Base-by-base conservation (phyloP, 805 yeast genomes). In the Pichia membranifaciens region DNA sequence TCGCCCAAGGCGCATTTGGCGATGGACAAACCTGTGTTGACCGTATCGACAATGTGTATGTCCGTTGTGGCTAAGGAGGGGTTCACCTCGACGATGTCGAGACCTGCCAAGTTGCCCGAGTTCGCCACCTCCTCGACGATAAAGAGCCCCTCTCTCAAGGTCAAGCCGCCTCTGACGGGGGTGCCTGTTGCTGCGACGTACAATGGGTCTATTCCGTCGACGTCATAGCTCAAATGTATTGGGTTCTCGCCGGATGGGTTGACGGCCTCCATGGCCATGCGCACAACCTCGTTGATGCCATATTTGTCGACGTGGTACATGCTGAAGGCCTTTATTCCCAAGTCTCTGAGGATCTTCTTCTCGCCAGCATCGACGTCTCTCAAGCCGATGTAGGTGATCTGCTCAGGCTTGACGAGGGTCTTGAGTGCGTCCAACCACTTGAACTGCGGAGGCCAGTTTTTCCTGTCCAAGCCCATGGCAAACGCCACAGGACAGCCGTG, bases 181-280 rank as follows among this genome's bases (percentile, higher is more conserved):
- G 99, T 93, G 46, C 99, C 99, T 1, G 99, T 91, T 35, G 97
- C 96, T 17, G 96, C 97, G 13, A 93, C 96, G 61, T 73, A 89
- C 52, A 81, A 75, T 41, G 98, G 98, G 67, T 91, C 99, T 49
- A 93, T 83, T 38, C 97, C 97, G 68, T 91, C 99, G 38, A 91
- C 97, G 62, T 91, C 99, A 64, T 90, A 91, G 23, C 95, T 84
- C 54, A 93, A 69, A 71, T 91, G 96, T 53, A 93, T 75, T 43
- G 99, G 98, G 41, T 56, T 55, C 46, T 75, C 70, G 18, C 79
- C 75, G 46, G 78, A 74, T 15, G 95, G 96, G 67, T 85, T 85
- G 57, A 93, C 72, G 25, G 76, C 74, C 52, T 81, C 79, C 50
- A 91, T 67, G 1, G 99, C 98, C 93, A 86, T 86, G 56, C 87